These are phyloP conservation scores for Trypanosoma congolense DNA, from an alignment of 208 protist species.

Conservation along the genomic window DNA sequence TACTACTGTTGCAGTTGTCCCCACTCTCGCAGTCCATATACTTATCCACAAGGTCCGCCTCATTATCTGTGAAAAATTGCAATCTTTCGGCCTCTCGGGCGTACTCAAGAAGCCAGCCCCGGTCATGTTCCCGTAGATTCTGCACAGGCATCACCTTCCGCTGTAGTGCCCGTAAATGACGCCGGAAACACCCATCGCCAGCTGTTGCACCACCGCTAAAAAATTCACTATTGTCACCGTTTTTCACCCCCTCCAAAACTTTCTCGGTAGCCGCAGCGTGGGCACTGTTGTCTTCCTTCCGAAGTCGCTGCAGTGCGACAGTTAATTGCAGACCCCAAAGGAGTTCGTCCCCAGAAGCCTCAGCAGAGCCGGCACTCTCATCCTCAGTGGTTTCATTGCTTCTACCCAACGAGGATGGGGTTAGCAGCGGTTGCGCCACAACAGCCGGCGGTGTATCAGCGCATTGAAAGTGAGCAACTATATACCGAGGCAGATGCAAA, in stretches of 20 bases:
- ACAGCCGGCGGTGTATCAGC: conserved; percentile 11
- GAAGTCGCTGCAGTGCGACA: conserved; percentile 18
- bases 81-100: conserved; percentile 26
- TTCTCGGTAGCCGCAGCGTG: conserved; percentile 9
- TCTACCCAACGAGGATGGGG: not conserved
- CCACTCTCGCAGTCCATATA: conserved; percentile 5
- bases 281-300: conserved; percentile 1
- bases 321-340: conserved; percentile 20
- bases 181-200: conserved; percentile 1
- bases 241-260: conserved; percentile 11
- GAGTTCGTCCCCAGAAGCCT: conserved; percentile 16
- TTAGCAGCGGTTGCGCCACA: not conserved
- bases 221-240: not conserved
- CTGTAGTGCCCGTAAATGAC: conserved; percentile 3
- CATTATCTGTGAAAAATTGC: conserved; percentile 21
- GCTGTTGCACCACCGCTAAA: no score
- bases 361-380: not conserved
- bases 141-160: conserved; percentile 18
- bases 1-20: not conserved
- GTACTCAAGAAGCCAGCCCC: conserved; percentile 33
- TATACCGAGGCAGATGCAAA: conserved; percentile 37
- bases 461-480: conserved; percentile 41
- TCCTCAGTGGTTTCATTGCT: not conserved
- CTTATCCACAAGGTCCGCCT: conserved; percentile 14
- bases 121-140: conserved; percentile 15